These are phyloP conservation scores for Salix exigua DNA, from an alignment of 345 rosid species.

Conservation along the genomic window DNA sequence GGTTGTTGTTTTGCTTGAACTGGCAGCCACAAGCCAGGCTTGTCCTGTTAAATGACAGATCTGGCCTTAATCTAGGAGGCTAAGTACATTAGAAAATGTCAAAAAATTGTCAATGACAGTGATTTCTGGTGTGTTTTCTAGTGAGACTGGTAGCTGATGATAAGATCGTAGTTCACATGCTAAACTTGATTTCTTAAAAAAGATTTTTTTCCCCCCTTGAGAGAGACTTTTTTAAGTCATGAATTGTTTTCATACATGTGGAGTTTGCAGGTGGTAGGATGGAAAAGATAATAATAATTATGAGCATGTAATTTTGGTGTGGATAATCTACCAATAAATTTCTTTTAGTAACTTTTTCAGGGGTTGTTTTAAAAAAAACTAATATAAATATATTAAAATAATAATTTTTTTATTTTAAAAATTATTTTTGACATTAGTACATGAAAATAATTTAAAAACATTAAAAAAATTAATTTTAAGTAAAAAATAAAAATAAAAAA, in stretches of 20 bases:
- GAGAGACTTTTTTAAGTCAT: no score
- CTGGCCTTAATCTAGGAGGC: neutral
- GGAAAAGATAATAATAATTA: neutral
- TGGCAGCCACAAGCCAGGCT: neutral
- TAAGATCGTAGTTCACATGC: no score
- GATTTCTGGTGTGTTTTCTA: neutral
- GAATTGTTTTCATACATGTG: neutral
- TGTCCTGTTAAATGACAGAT: neutral
- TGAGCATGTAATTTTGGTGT: neutral
- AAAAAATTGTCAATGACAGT: neutral
- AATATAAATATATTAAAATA: rapidly evolving
- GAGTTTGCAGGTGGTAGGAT: neutral
- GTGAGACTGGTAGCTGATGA: no score
- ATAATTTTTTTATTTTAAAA: no score
- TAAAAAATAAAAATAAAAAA: no score
- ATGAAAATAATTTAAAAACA: no score
- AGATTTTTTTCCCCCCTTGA: no score
- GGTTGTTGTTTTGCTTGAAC: neutral
- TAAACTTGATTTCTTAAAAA: no score
- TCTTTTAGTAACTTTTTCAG: no score
- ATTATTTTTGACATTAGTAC: no score
- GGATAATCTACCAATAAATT: neutral
- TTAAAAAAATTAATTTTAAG: no score
- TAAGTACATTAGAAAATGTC: neutral
- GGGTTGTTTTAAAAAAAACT: no score